These are phyloP conservation scores for Elymus sibiricus DNA, from an alignment of 176 grass and related monocot genomes.

Conservation along the genomic window DNA sequence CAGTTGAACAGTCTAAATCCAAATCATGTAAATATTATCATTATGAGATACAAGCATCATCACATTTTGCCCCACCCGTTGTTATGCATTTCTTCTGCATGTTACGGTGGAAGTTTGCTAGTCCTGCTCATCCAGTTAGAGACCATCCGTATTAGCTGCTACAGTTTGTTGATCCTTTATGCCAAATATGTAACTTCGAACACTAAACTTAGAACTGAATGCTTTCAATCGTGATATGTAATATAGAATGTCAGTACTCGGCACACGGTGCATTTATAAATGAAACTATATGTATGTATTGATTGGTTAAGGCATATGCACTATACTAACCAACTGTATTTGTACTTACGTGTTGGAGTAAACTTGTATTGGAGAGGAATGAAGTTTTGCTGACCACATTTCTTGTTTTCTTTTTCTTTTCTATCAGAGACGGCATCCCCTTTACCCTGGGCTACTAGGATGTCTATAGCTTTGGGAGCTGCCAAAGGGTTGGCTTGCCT, in stretches of 20 bases:
- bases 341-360: background rate
- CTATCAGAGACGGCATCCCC: constrained; percentile 67
- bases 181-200: background rate
- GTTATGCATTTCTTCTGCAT: background rate
- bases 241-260: background rate
- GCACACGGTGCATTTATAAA: background rate
- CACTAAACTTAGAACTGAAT: background rate
- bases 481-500: constrained; percentile 97
- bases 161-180: background rate
- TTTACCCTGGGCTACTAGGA: constrained; percentile 90
- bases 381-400: background rate
- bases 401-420: constrained; percentile 4
- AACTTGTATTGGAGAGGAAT: constrained; percentile 7
- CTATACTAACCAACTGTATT: background rate
- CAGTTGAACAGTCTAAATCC: background rate
- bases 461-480: constrained; percentile 95
- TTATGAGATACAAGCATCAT: background rate
- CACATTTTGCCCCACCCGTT: background rate
- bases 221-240: background rate
- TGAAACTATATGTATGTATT: background rate
- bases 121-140: background rate
- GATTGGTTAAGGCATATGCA: background rate
- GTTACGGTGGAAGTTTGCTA: background rate
- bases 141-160: background rate
- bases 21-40: background rate